These are phyloP conservation scores for Schizosaccharomyces pombe DNA, from an alignment of 805 yeast species.

Conservation along the genomic window DNA sequence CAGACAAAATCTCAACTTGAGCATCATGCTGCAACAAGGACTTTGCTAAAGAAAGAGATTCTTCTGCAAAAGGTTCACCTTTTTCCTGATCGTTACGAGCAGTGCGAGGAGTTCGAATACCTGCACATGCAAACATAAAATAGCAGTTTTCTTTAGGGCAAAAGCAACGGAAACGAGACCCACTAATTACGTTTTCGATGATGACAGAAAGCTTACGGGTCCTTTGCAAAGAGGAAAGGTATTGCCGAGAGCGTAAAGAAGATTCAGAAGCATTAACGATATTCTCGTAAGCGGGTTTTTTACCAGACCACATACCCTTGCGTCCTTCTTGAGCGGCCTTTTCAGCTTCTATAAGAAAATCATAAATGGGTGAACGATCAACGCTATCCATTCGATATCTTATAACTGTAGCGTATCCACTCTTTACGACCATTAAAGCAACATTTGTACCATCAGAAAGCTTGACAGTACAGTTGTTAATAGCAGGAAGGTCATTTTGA, in stretches of 20 bases:
- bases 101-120: constrained; percentile 27
- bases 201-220: constrained; percentile 41
- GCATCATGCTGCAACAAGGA: constrained; percentile 51
- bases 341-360: constrained; percentile 47
- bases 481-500: constrained; percentile 36
- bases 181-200: constrained; percentile 50
- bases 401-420: constrained; percentile 57
- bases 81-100: constrained; percentile 11
- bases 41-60: constrained; percentile 31
- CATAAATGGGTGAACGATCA: constrained; percentile 58
- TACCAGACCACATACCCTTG: constrained; percentile 38
- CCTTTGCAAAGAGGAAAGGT: constrained; percentile 42
- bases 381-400: constrained; percentile 47
- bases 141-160: constrained; percentile 51
- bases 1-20: constrained; percentile 39
- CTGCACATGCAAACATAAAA: constrained; percentile 53
- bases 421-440: constrained; percentile 32
- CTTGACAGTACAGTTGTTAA: constrained; percentile 39
- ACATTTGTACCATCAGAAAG: constrained; percentile 31
- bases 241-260: constrained; percentile 46
- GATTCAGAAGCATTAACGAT: constrained; percentile 62
- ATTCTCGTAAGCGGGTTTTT: constrained; percentile 28
- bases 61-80: constrained; percentile 19
- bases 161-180: constrained; percentile 39
- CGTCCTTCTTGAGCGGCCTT: constrained; percentile 30